These are phyloP conservation scores for Penicillium polonicum DNA, from an alignment of 2,329 filamentous ascomycete genomes.

Conservation along the genomic window DNA sequence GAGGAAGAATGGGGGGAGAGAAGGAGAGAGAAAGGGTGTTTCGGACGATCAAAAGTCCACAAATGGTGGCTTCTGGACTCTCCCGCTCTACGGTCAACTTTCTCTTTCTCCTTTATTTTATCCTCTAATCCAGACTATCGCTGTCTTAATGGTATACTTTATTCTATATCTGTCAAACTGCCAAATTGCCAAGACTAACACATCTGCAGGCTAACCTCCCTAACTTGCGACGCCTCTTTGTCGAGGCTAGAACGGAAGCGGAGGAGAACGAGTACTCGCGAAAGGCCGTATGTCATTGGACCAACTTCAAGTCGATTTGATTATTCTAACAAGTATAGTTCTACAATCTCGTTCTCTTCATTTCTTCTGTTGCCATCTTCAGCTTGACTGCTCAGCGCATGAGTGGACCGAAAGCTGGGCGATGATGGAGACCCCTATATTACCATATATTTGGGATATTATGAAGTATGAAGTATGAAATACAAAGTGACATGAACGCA, in stretches of 20 bases:
- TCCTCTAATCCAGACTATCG: constrained; percentile 2
- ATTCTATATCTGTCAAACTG: not conserved
- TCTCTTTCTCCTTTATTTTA: constrained; percentile 2
- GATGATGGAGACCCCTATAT: constrained; percentile 25
- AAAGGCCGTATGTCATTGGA: constrained; percentile 67
- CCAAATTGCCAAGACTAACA: constrained; percentile 10
- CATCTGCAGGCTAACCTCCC: constrained; percentile 59
- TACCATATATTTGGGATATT: constrained; percentile 5
- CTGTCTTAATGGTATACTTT: constrained; percentile 20
- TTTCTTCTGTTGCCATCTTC: constrained; percentile 93
- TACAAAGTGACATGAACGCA: constrained; percentile 4
- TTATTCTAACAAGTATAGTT: constrained; percentile 56
- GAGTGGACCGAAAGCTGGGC: constrained; percentile 46
- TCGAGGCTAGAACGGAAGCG: constrained; percentile 86
- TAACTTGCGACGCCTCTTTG: constrained; percentile 93
- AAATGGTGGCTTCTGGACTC: constrained; percentile 29
- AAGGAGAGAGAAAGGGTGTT: constrained; percentile 22
- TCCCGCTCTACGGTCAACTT: constrained; percentile 14
- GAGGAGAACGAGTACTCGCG: constrained; percentile 94
- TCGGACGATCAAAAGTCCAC: constrained; percentile 33
- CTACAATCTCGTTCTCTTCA: constrained; percentile 95
- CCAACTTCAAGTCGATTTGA: not conserved
- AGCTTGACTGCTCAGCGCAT: constrained; percentile 89
- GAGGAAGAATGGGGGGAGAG: constrained; percentile 11
- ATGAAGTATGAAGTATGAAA: constrained; percentile 5